phyloP scores from a whole-genome alignment of 495 filamentous ascomycete genomes.

The Neurospora sp. region DNA sequence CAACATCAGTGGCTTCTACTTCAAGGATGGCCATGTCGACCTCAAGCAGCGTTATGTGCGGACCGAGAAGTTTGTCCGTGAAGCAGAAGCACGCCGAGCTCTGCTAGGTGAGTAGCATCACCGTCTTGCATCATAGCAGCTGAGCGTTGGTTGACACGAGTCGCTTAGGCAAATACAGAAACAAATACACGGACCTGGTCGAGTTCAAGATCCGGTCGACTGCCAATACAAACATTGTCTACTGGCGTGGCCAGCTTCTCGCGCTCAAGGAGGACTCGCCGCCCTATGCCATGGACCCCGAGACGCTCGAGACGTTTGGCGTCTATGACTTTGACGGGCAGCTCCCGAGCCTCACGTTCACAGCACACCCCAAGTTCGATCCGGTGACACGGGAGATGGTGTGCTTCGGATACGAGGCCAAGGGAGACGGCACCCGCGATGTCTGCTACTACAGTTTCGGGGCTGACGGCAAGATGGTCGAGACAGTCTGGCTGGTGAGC shows the following conservation, averaged over 20 bases:
- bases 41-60: conserved; percentile 39
- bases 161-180: conserved; percentile 31
- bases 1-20: conserved; percentile 37
- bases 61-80: conserved; percentile 35
- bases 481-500: conserved; percentile 32
- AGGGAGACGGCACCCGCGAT: conserved; percentile 31
- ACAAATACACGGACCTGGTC: conserved; percentile 39
- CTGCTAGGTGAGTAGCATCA: conserved; percentile 20
- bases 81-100: conserved; percentile 26
- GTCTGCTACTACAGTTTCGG: conserved; percentile 31
- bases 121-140: neutral
- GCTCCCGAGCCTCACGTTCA: conserved; percentile 40
- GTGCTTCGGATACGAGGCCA: conserved; percentile 40
- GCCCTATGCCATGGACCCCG: conserved; percentile 40
- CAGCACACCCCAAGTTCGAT: conserved; percentile 48
- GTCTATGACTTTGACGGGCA: conserved; percentile 43
- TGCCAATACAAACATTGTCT: conserved; percentile 42
- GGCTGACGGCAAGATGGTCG: conserved; percentile 27
- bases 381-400: conserved; percentile 42
- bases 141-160: neutral
- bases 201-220: conserved; percentile 32
- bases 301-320: conserved; percentile 40
- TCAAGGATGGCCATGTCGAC: conserved; percentile 33
- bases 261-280: conserved; percentile 40
- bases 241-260: conserved; percentile 36